A percentile compares a stretch with the other conserved stretches of the same genome.
Evolutionary conservation across 176 grass and related monocot genomes (phyloP).

Genomic region (Oryza australiensis): DNA sequence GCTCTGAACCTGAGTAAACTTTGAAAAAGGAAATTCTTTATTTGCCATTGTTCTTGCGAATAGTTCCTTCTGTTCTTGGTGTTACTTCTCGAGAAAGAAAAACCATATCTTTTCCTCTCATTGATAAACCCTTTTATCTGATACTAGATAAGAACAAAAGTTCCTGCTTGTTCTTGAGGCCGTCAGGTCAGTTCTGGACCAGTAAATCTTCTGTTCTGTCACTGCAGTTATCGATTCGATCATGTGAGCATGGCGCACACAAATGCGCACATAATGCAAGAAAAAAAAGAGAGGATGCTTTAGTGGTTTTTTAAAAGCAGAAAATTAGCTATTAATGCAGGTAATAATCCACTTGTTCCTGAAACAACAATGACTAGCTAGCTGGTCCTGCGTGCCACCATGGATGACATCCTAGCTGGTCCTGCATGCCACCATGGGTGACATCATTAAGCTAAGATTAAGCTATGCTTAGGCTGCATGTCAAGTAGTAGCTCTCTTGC

Average conservation of each 20-base stretch:
- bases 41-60: neutral
- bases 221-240: neutral
- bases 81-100: neutral
- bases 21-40: neutral
- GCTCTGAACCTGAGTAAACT: neutral
- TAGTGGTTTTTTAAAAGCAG: neutral
- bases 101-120: neutral
- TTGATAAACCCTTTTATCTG: neutral
- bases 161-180: neutral
- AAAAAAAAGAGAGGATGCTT: too few relatives aligned
- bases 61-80: neutral
- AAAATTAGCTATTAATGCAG: neutral
- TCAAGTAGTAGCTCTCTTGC: constrained; percentile 17
- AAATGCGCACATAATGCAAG: neutral
- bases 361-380: neutral
- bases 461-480: constrained; percentile 31
- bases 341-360: neutral
- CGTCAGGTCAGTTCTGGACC: too few relatives aligned
- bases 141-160: neutral
- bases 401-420: neutral
- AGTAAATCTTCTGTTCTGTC: neutral
- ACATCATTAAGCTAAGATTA: neutral
- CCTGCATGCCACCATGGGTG: neutral
- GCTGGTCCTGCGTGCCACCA: neutral
- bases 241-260: neutral